Base-by-base conservation (phyloP, 2,329 filamentous ascomycete species). In the Cordyceps militaris region DNA sequence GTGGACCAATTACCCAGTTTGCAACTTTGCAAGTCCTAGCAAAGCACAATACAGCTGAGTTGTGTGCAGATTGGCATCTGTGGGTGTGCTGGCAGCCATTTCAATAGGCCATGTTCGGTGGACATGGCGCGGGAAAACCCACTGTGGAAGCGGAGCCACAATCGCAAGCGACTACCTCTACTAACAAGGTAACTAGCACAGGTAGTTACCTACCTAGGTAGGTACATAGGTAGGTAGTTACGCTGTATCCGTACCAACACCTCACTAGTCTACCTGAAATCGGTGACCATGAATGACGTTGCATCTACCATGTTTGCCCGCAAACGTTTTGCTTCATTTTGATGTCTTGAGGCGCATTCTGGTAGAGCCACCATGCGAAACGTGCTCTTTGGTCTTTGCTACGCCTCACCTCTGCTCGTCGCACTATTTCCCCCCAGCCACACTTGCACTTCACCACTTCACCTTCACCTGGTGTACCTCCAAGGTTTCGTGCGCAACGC, bases 111-210 rank as follows among this genome's bases (percentile, higher is more conserved):
- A 43, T 21, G 32, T 14, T 24, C 19, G 11, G n/a, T 7, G 24
- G 26, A 19, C 24, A 46, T 21, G 16, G 28, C 30, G 21, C 51
- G 28, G 51, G 44, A 56, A 24, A 55, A 23, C 53, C 53, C 53
- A 56, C 32, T 9, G n/a, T 30, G 16, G 42, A 28, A 48, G 53
- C 53, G 53, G 53, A 56, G 53, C 53, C 53, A n/a, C 43, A 48
- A 47, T 47, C 50, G 52, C 53, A 47, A 40, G 30, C 51, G 51
- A 46, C 30, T 16, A 34, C 40, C 23, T 40, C 43, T 14, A 28
- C 13, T 4, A 19, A 26, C 7, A 23, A 28, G 2, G 3, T n/a
- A 13, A 46, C 23, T 46, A 28, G 6, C 19, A 19, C 21, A 43
- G 21, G 21, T 43, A 43, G 14, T 16, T 16, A 5, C 14, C 34